Evolutionary conservation across 495 filamentous ascomycete genomes (phyloP).

Genomic region (Xylaria scruposa): DNA sequence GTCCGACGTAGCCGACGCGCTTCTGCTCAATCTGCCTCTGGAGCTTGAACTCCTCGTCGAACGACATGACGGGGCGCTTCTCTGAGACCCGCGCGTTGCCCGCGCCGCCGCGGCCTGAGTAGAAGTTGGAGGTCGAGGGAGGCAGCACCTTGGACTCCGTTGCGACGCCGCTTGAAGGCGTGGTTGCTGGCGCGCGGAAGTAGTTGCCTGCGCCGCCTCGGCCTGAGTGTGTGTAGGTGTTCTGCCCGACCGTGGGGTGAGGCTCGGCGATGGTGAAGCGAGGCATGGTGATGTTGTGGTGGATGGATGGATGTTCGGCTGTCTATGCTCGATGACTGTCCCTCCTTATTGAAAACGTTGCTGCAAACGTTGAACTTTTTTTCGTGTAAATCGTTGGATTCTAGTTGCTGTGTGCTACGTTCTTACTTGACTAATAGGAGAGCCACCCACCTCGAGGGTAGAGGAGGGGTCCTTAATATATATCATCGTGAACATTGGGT

Average conservation of each 20-base stretch:
- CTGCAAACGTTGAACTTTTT: neutral
- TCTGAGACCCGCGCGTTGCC: conserved; percentile 78
- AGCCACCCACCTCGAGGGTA: neutral
- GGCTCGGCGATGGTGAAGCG: conserved; percentile 78
- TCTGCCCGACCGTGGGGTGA: conserved; percentile 72
- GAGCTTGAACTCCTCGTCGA: conserved; percentile 87
- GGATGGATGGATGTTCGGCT: conserved; percentile 34
- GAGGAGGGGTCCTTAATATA: conserved; percentile 34
- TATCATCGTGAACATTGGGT: conserved; percentile 31
- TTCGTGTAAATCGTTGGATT: neutral
- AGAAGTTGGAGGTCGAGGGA: conserved; percentile 63
- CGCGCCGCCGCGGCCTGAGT: conserved; percentile 84
- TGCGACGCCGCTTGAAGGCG: conserved; percentile 49
- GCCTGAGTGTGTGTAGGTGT: conserved; percentile 74
- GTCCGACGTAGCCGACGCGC: conserved; percentile 74
- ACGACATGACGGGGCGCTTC: conserved; percentile 78
- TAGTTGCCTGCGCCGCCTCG: conserved; percentile 91
- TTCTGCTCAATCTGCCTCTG: conserved; percentile 64
- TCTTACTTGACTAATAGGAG: neutral
- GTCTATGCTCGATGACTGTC: conserved; percentile 25
- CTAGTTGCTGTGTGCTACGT: neutral
- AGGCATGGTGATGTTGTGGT: conserved; percentile 48
- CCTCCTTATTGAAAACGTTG: neutral
- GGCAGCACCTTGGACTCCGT: conserved; percentile 36
- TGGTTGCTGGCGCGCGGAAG: conserved; percentile 70